Evolutionary conservation across 495 filamentous ascomycete genomes (phyloP), one percentile per base, ranked within the genome.

Genomic region (Penicillium bovifimosum): DNA sequence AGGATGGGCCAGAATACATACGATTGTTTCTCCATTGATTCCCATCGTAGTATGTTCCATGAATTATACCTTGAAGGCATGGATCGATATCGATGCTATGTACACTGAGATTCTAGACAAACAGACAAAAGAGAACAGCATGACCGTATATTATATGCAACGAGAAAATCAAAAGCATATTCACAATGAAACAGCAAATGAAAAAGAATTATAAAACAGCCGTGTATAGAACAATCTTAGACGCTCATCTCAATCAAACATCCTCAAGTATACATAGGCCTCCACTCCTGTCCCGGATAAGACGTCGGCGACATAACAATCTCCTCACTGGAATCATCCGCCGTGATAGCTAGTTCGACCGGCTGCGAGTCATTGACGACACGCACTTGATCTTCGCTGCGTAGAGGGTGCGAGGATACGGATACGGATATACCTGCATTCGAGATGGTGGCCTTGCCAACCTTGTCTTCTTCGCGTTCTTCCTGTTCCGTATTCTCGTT

Each of bases 251-350:
- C 13, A 47, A 56, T 44, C n/a, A 47, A 49, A 35, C 36, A 47
- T 45, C 47, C 35, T 16, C 47, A 65, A 39, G 46, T 53, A 53
- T 61, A 43, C 34, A 64, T 56, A 18, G 87, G 87, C 64, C 81
- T 82, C 88, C 88, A 91, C 68, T 89, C 87, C 72, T 91, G 86
- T 1, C 87, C 88, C 2, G 88, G 88, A 62, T 90, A 92, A 26
- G 84, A 81, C 9, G 88, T 90, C 7, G 86, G 84, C 36, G 76
- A 86, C 88, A 92, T 92, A 29, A 78, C 64, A 32, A 79, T 73
- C 38, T 75, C 73, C 18, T 86, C 83, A 24, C 72, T 68, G 2
- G 76, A 76, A 14, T 82, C 78, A 33, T 79, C 75, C 26, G 69
- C 69, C 36, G 73, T 70, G 32, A 68, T 56, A 24, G 71, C 67